These are phyloP conservation scores for Rhodotorula graminis DNA, from an alignment of 768 basidiomycete species.

Conservation along the genomic window DNA sequence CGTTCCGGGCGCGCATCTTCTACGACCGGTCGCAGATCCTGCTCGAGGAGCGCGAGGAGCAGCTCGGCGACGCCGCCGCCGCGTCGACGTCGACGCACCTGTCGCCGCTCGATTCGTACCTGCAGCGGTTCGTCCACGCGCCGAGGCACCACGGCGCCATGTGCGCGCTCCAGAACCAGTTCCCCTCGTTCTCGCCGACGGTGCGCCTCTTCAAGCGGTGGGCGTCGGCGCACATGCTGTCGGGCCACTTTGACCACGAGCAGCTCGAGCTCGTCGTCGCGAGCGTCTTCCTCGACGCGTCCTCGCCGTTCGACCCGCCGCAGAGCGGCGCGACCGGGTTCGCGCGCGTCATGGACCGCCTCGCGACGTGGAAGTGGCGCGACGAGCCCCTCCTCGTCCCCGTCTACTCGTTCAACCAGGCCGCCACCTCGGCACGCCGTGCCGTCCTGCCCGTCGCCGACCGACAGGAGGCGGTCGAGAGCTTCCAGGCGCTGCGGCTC, in stretches of 20 bases:
- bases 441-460: conserved; percentile 46
- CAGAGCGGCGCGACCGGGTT: conserved; percentile 63
- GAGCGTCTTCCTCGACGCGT: conserved; percentile 60
- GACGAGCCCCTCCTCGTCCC: conserved; percentile 66
- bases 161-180: conserved; percentile 70
- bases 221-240: conserved; percentile 79
- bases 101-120: conserved; percentile 50
- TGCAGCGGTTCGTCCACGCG: conserved; percentile 67
- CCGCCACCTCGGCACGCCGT: conserved; percentile 40
- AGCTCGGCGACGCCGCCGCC: conserved; percentile 43
- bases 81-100: conserved; percentile 54
- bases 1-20: conserved; percentile 76
- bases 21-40: conserved; percentile 78
- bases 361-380: conserved; percentile 66
- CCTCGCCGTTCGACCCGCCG: conserved; percentile 55
- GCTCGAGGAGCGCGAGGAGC: conserved; percentile 61
- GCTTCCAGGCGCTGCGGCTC: conserved; percentile 45
- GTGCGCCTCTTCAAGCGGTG: conserved; percentile 86
- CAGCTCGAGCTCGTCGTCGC: conserved; percentile 82
- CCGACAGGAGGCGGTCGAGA: conserved; percentile 44
- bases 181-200: conserved; percentile 72
- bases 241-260: conserved; percentile 67
- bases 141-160: conserved; percentile 83
- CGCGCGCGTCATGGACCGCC: conserved; percentile 62
- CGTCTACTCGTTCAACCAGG: conserved; percentile 54